A percentile compares a stretch with the other conserved stretches of the same genome.
Conservation (phyloP, 176 grass and related monocot genomes). For the Secale cereale region DNA sequence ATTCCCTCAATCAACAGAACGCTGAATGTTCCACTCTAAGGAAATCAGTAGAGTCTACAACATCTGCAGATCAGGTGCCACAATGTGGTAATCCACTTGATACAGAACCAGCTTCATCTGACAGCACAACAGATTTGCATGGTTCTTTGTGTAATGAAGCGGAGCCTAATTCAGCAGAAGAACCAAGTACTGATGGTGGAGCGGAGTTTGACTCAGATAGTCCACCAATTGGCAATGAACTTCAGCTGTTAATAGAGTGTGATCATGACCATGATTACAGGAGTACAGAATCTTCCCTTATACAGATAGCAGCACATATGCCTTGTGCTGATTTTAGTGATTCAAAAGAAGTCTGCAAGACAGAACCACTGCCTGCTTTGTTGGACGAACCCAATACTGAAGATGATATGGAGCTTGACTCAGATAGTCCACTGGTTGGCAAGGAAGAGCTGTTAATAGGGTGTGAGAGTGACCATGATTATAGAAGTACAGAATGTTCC, state of each 20-base stretch:
- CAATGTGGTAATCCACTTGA: slow-evolving; percentile 8
- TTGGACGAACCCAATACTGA: slow-evolving; percentile 23
- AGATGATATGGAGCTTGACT: slow-evolving; percentile 20
- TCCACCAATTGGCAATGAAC: background rate
- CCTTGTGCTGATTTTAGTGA: slow-evolving; percentile 6
- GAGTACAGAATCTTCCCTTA: slow-evolving; percentile 16
- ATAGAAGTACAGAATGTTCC: slow-evolving; percentile 16
- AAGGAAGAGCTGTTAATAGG: slow-evolving; percentile 8
- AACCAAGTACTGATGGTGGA: slow-evolving; percentile 18
- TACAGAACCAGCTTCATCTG: slow-evolving; percentile 18
- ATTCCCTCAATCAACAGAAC: slow-evolving; percentile 5
- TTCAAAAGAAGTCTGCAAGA: background rate
- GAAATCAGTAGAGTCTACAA: background rate
- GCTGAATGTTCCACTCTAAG: background rate
- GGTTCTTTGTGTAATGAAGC: slow-evolving; percentile 18
- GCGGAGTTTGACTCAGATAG: slow-evolving; percentile 24
- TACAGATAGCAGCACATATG: background rate
- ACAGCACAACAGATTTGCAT: background rate
- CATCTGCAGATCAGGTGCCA: slow-evolving; percentile 5
- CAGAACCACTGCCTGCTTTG: background rate
- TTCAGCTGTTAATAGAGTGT: background rate
- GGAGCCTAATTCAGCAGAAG: background rate
- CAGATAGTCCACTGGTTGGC: background rate
- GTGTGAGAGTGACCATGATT: background rate
- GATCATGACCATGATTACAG: slow-evolving; percentile 2